Conservation (phyloP, 768 basidiomycete genomes). For the Serendipita sp. region DNA sequence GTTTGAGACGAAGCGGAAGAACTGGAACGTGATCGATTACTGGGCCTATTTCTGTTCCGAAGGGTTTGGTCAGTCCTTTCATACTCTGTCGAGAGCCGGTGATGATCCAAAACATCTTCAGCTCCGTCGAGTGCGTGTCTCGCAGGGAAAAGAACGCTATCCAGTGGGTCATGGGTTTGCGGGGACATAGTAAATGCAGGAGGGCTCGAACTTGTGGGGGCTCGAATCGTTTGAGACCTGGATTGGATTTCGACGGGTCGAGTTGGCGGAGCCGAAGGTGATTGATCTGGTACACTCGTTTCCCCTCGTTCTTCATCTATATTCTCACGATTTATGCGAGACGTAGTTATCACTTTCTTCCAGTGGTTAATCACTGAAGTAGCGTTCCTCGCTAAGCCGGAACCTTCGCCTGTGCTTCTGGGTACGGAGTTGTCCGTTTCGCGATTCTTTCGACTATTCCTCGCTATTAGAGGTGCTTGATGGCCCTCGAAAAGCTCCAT, state of each 20-base stretch:
- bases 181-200: too few relatives aligned
- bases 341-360: background rate
- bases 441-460: background rate
- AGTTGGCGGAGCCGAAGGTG: background rate
- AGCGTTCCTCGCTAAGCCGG: background rate
- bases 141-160: too few relatives aligned
- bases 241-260: background rate
- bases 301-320: background rate
- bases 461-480: background rate
- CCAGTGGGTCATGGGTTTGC: too few relatives aligned
- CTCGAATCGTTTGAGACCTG: background rate
- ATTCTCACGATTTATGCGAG: background rate
- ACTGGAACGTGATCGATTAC: background rate
- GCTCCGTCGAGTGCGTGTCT: too few relatives aligned
- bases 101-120: too few relatives aligned
- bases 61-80: too few relatives aligned
- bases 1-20: background rate
- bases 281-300: background rate
- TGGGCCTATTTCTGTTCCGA: too few relatives aligned
- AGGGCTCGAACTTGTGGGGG: background rate
- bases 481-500: background rate
- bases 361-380: background rate
- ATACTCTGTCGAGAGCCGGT: too few relatives aligned
- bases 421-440: too few relatives aligned
- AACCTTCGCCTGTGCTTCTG: background rate